Evolutionary conservation across 139 green algal genomes (phyloP), one percentile per base, ranked within the genome.

Genomic region (Chlamydomonas sp.): DNA sequence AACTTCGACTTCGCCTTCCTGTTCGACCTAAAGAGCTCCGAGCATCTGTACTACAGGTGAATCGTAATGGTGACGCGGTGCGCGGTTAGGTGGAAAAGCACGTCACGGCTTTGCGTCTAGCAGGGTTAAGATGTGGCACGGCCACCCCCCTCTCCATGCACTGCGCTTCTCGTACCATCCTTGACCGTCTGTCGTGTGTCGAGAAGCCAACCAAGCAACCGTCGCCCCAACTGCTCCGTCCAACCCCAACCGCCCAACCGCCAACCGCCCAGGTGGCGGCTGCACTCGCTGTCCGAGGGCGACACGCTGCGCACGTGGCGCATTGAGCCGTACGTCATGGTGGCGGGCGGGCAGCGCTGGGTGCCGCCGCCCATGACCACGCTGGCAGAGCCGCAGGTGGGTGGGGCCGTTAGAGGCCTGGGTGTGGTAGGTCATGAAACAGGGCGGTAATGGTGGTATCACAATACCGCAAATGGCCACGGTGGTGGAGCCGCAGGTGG

Each of bases 11-110:
- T 97, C 85, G 76, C 69, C 16, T 99, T 99, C 93, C 87, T 99
- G 73, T 98, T 97, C 83, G 94, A 99, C 89, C 91, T 96, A 3
- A 89, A 90, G 16, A 89, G 71, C 62, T 85, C 94, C 0, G 96
- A 97, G 80, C 97, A 99, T 90, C 79, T 89, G 2, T 99, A 99
- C 94, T 99, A 99, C 93, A 91, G 96, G 81, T 98, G 93, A 18
- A 71, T 4, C 2, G 59, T 2, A 18, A 10, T 49, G 72, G 5
- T 20, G 72, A 10, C 20, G 5, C 5, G 15, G 69, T 5, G 69
- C 4, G 69, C 10, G 69, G 14, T 15, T 15, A 5, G 31, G 69
- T 7, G 69, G 72, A n/a, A 8, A 77, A n/a, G 17, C 16, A 61
- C 5, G 5, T n/a, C 16, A 59, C 72, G 72, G 7, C 4, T 77